phyloP scores from a whole-genome alignment of 108 stramenopile genomes.

The Skeletonema grethae region DNA sequence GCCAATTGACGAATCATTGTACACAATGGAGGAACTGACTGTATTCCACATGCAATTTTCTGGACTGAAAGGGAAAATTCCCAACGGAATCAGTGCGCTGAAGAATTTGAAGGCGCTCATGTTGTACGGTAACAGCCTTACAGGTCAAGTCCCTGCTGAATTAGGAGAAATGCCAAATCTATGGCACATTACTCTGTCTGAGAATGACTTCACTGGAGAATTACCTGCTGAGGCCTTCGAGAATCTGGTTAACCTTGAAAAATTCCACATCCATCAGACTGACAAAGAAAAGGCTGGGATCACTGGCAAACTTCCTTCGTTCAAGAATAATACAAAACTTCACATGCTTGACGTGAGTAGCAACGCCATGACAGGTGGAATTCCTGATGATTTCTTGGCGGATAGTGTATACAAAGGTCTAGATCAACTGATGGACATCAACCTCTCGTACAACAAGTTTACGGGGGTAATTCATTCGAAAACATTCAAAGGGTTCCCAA shows the following conservation, averaged over 20 bases:
- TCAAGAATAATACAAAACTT: constrained; percentile 52
- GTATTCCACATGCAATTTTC: constrained; percentile 45
- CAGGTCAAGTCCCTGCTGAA: constrained; percentile 64
- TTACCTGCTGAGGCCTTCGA: constrained; percentile 44
- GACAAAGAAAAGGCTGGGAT: constrained; percentile 48
- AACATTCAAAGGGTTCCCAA: constrained; percentile 21
- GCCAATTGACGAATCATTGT: constrained; percentile 26
- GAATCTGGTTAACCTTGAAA: constrained; percentile 46
- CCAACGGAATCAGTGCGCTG: constrained; percentile 40
- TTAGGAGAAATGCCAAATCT: constrained; percentile 63
- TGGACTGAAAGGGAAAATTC: constrained; percentile 46
- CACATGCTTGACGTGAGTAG: constrained; percentile 62
- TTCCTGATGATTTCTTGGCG: constrained; percentile 65
- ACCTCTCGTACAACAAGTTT: constrained; percentile 14
- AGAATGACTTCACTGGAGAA: constrained; percentile 50
- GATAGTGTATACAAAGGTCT: constrained; percentile 22
- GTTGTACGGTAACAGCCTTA: constrained; percentile 49
- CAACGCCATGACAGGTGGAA: constrained; percentile 64
- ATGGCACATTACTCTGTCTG: constrained; percentile 60
- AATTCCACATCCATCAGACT: constrained; percentile 55
- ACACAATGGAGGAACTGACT: constrained; percentile 26
- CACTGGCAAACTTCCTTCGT: constrained; percentile 59
- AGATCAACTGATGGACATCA: constrained; percentile 45
- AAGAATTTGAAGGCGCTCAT: constrained; percentile 33
- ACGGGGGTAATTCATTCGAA: not conserved